These are phyloP conservation scores for Arthonia radiata DNA, from an alignment of 495 filamentous ascomycete species.

Conservation along the genomic window DNA sequence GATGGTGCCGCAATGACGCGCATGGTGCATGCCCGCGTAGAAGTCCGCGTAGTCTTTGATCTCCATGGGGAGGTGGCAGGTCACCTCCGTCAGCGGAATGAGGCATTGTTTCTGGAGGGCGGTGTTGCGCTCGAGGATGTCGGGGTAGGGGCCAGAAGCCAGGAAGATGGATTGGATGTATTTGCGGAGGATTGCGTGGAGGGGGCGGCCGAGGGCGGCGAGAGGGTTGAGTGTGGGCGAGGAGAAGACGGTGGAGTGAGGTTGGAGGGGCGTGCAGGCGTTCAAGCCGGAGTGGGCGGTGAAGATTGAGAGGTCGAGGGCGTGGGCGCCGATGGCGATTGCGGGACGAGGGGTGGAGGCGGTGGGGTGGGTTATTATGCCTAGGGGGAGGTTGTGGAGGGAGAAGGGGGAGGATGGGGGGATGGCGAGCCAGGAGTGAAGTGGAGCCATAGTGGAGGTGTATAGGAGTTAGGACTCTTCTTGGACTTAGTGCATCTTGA, in stretches of 20 bases:
- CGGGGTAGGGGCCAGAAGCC: constrained; percentile 29
- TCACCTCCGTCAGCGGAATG: constrained; percentile 30
- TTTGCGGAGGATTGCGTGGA: constrained; percentile 46
- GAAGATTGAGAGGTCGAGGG: constrained; percentile 51
- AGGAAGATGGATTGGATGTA: constrained; percentile 51
- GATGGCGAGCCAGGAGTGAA: constrained; percentile 36
- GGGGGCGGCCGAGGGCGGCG: constrained; percentile 44
- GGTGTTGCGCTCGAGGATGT: constrained; percentile 31
- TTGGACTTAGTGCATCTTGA: too few relatives aligned
- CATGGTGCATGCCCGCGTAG: constrained; percentile 80
- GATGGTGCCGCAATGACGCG: constrained; percentile 51
- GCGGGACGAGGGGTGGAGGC: constrained; percentile 35
- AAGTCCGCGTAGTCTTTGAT: constrained; percentile 97
- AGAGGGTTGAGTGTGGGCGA: constrained; percentile 60
- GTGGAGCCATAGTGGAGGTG: constrained; percentile 28
- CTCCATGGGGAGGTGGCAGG: constrained; percentile 56
- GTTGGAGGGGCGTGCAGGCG: constrained; percentile 29
- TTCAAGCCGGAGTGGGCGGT: constrained; percentile 31
- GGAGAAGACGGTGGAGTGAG: constrained; percentile 34
- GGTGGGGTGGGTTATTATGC: constrained; percentile 43
- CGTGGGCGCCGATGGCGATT: constrained; percentile 55
- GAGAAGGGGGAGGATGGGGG: constrained; percentile 49
- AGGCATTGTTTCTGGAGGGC: constrained; percentile 26
- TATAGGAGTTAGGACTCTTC: too few relatives aligned
- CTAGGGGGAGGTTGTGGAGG: constrained; percentile 76